Evolutionary conservation across 805 yeast species (phyloP), one percentile per base, ranked within the genome.

Genomic region (Suhomyces tanzawaensis): DNA sequence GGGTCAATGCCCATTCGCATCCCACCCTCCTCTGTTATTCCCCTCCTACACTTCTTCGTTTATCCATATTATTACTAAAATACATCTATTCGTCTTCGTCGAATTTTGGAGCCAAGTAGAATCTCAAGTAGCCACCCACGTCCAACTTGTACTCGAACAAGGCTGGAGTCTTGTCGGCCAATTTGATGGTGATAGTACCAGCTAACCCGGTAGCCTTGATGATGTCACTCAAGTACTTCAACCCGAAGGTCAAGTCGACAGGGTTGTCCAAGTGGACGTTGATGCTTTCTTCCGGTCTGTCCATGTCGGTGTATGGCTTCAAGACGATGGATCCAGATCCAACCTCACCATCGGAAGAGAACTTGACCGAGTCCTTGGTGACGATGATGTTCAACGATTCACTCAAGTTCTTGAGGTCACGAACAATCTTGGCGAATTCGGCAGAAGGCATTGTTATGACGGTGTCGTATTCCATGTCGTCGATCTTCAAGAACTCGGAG

Each of bases 41-140:
- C 11, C 7, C 11, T 21, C 7, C 24, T 21, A 21, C 24, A 7
- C 9, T 21, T 21, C 11, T 24, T 7, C 27, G 14, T 24, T 9
- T 24, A 24, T 7, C 24, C 24, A 21, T 21, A 21, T 21, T 21
- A 21, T 21, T 21, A 21, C 24, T 21, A 21, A 21, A 21, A 21
- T 21, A 29, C 38, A 35, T 21, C 57, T 69, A 79, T 48, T 85
- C 93, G 47, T 86, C 95, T 47, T 90, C 98, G 49, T 85, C 96
- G 61, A 93, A 88, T 76, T 93, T 91, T 43, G 99, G 99, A 52
- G 99, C 99, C 63, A 93, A 77, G 77, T 86, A 93, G 78, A 85
- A 93, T 62, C 96, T 83, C 62, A 93, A 73, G 66, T 87, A 86
- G 38, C 99, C 99, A 63, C 91, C 85, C 22, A 63, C 72, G 46